Base-by-base conservation (phyloP, 2,329 filamentous ascomycete genomes). In the Raffaelea albimanens region DNA sequence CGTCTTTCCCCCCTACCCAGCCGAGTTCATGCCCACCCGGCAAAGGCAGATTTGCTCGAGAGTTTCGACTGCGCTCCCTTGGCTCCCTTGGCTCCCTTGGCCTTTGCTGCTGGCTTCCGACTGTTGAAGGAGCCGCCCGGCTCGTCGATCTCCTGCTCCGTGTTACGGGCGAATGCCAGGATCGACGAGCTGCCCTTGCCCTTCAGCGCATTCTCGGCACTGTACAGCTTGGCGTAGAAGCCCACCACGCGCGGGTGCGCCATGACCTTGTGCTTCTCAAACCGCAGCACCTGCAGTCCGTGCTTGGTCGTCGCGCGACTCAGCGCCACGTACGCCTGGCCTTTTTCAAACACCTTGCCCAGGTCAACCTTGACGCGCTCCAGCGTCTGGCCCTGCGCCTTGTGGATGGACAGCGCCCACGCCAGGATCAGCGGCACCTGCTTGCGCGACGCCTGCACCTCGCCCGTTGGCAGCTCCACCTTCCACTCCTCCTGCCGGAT, bases 351-450 rank as follows among this genome's bases (percentile, higher is more conserved):
- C 1, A 95, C 87, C 52, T 80, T 85, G 25, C 88, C 86, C 1
- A 98, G 73, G 61, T 98, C 89, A 22, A 98, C 93, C 60, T 95
- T 95, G 50, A 98, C 93, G 44, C 91, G 77, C 59, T 95, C 89
- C 22, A 96, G 70, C 1, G 91, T 97, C 63, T 97, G 91, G 2
- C 91, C 91, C 62, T 97, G 91, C 1, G 93, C 93, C 67, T 98
- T 98, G 71, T 98, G 93, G 50, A 98, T 98, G 1, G 89, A 95
- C 19, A 98, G 69, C 2, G 93, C 93, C 93, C 93, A 98, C 0
- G 93, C 93, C 25, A 98, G 73, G 53, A 98, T 97, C 44, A 98
- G 73, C 1, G 93, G 93, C 2, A 91, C 65, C 57, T 91, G 87
- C 41, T 76, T 76, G 36, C 93, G 85, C 51, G 87, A 87, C 2